Evolutionary conservation across 805 yeast genomes (phyloP).

Genomic region (Metschnikowia kofuensis): DNA sequence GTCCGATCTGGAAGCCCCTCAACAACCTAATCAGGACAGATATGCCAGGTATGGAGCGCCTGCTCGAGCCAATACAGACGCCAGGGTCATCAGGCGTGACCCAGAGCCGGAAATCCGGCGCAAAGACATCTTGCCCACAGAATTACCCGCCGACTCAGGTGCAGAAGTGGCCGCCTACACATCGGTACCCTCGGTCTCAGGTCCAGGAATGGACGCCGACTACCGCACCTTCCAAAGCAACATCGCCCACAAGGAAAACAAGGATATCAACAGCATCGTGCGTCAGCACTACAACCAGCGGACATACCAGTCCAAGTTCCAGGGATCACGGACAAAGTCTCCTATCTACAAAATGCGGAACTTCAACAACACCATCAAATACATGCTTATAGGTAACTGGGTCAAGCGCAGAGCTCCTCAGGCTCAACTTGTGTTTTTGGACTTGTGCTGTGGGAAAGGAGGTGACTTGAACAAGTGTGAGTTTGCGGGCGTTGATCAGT

Average conservation of each 20-base stretch:
- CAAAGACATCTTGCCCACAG: slow-evolving; percentile 7
- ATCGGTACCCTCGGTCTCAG: slow-evolving; percentile 16
- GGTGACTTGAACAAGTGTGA: slow-evolving; percentile 94
- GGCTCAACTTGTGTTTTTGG: slow-evolving; percentile 54
- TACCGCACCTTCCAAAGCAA: slow-evolving; percentile 40
- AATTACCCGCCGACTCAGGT: slow-evolving; percentile 5
- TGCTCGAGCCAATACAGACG: slow-evolving; percentile 5
- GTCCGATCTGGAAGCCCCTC: background rate
- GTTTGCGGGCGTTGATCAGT: slow-evolving; percentile 66
- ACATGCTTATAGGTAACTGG: slow-evolving; percentile 73
- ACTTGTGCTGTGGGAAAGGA: slow-evolving; percentile 96
- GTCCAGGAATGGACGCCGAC: slow-evolving; percentile 18
- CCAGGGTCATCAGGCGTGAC: slow-evolving; percentile 17
- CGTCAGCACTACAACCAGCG: slow-evolving; percentile 83
- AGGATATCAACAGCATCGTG: slow-evolving; percentile 63
- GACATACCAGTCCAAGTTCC: slow-evolving; percentile 62
- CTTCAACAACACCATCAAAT: slow-evolving; percentile 90
- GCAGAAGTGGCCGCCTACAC: slow-evolving; percentile 17
- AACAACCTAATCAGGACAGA: slow-evolving; percentile 6
- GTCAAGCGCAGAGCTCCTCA: slow-evolving; percentile 33
- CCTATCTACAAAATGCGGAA: slow-evolving; percentile 83
- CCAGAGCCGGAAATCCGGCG: slow-evolving; percentile 15
- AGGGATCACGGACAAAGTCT: slow-evolving; percentile 63
- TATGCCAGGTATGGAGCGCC: slow-evolving; percentile 20
- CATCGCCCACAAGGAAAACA: slow-evolving; percentile 31